phyloP scores from a whole-genome alignment of 2,329 filamentous ascomycete species.

The Bisporella sp. region DNA sequence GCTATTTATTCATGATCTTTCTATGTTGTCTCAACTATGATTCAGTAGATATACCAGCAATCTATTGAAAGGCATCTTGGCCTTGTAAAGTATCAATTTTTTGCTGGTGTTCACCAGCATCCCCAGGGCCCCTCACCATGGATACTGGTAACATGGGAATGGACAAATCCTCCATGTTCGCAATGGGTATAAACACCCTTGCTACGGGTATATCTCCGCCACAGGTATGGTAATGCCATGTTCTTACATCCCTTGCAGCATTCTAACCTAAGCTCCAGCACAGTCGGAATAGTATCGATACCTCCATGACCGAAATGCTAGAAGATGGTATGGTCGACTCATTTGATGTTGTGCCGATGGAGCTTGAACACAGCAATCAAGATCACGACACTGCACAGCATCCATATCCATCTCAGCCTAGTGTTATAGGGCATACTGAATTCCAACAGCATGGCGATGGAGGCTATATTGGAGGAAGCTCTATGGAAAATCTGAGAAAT shows the following conservation, averaged over 20 bases:
- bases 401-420: constrained; percentile 21
- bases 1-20: no score
- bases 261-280: constrained; percentile 7
- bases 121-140: no score
- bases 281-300: constrained; percentile 16
- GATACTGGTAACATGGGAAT: no score
- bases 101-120: no score
- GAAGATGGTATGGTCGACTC: constrained; percentile 34
- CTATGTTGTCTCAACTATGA: no score
- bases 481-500: constrained; percentile 16
- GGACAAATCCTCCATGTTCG: constrained; percentile 9
- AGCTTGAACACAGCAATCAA: constrained; percentile 32
- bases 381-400: constrained; percentile 14
- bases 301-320: constrained; percentile 33
- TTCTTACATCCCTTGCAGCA: not conserved
- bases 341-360: constrained; percentile 37
- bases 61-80: no score
- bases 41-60: no score
- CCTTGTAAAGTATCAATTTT: no score
- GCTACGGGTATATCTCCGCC: constrained; percentile 17
- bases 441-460: constrained; percentile 10
- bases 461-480: constrained; percentile 4
- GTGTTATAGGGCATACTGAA: constrained; percentile 12
- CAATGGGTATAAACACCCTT: no score
- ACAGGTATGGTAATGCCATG: not conserved